Evolutionary conservation across 2,329 filamentous ascomycete genomes (phyloP).

Genomic region (Tympanopsis confertula): DNA sequence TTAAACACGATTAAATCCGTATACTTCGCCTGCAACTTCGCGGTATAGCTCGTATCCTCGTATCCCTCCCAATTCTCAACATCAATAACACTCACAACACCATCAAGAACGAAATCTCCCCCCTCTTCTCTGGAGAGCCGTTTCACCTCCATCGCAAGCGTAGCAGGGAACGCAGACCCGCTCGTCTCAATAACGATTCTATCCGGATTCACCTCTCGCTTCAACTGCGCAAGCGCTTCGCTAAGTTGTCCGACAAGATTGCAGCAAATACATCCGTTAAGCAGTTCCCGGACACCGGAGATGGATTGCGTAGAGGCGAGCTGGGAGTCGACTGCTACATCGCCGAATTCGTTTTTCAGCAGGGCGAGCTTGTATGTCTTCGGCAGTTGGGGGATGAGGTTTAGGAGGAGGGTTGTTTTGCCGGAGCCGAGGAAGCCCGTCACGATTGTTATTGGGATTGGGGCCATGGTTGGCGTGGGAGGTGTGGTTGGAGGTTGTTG

Average conservation of each 20-base stretch:
- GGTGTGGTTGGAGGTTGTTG: background rate
- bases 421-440: conserved; percentile 94
- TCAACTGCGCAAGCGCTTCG: conserved; percentile 67
- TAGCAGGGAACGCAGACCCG: conserved; percentile 40
- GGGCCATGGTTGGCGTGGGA: conserved; percentile 32
- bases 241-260: conserved; percentile 88
- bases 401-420: conserved; percentile 91
- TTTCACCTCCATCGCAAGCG: conserved; percentile 62
- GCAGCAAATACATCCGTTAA: conserved; percentile 98
- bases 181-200: conserved; percentile 71
- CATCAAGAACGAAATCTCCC: conserved; percentile 52
- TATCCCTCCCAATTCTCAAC: conserved; percentile 70
- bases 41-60: conserved; percentile 59
- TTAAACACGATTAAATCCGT: conserved; percentile 65
- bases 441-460: conserved; percentile 84
- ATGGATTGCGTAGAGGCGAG: conserved; percentile 75
- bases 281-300: conserved; percentile 78
- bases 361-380: conserved; percentile 81
- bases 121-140: conserved; percentile 40
- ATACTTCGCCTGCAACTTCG: conserved; percentile 60
- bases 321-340: conserved; percentile 85
- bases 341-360: conserved; percentile 96
- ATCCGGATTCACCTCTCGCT: conserved; percentile 47
- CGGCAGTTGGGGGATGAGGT: conserved; percentile 79
- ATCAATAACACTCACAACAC: conserved; percentile 61